Evolutionary conservation across 306 rosid genomes (phyloP).

Genomic region (Quercus engelmannii): DNA sequence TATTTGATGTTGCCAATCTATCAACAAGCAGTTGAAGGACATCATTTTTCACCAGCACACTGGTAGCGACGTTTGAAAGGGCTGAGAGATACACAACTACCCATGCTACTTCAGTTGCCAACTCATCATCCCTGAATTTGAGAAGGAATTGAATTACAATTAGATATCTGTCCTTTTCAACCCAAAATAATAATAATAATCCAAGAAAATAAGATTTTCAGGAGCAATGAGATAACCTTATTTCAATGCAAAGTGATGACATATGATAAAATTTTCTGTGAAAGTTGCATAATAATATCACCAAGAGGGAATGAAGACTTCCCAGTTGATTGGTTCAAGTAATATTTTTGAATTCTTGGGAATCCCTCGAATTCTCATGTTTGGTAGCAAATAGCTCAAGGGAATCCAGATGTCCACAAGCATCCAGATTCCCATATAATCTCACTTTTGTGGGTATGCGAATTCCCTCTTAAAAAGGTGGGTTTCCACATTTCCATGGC

Average conservation of each 20-base stretch:
- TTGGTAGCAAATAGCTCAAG: too few species aligned
- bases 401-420: too few species aligned
- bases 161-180: background rate
- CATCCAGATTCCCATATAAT: too few species aligned
- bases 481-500: too few species aligned
- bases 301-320: background rate
- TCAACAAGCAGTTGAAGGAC: constrained; percentile 77
- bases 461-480: too few species aligned
- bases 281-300: background rate
- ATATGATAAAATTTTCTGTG: background rate
- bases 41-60: constrained; percentile 72
- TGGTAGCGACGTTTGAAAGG: constrained; percentile 76
- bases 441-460: too few species aligned
- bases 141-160: constrained; percentile 6
- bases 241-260: background rate
- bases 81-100: constrained; percentile 92
- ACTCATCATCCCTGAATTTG: constrained; percentile 79
- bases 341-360: too few species aligned
- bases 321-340: too few species aligned
- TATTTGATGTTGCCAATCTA: constrained; percentile 71
- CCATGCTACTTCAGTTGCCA: constrained; percentile 97
- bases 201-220: background rate
- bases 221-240: background rate
- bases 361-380: too few species aligned
- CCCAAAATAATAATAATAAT: background rate